Base-by-base conservation (phyloP, 345 rosid genomes). In the Erucastrum elatum region DNA sequence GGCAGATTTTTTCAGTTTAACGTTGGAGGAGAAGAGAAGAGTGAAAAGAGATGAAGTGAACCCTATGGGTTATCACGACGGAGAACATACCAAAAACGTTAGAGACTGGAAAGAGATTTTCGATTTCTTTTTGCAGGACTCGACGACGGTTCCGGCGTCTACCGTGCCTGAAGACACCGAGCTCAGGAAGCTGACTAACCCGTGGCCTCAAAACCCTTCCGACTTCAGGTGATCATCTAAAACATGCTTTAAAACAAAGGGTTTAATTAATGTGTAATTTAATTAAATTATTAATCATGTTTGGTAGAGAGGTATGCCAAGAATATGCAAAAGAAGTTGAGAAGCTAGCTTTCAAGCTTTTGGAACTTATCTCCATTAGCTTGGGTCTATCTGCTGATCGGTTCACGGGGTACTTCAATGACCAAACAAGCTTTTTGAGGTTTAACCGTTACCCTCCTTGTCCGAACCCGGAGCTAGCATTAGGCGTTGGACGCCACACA, bases 401-500 rank as follows among this genome's bases (percentile, higher is more conserved):
- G 56, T 80, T 94, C 3, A 72, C 71, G n/a, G 85, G 85, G 64
- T 87, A 63, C 83, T 92, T 92, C 82, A 77, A 86, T 30, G 94
- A 89, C 25, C 94, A 94, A 72, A 87, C 81, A 10, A 86, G 87
- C 79, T 84, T 88, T 35, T 17, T 89, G 15, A 79, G 98, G 83
- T 69, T 90, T 21, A 90, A 94, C 66, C 84, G 84, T 84, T 92
- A 90, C 74, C 97, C 97, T 35, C 87, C 97, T 5, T 92, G 98
- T 63, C 97, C 97, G 10, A 79, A 77, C 37, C 97, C 97, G 2
- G 86, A 87, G 60, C 88, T 94, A 71, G 95, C 97, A 60, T 89
- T 92, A 10, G 98, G 98, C 2, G 91, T 90, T 5, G 97, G 98
- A 11, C 84, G 87, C 1, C 98, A 94, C 86, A 87, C 88, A 80